phyloP scores from a whole-genome alignment of 805 yeast species.

The Yarrowia alimentaria region DNA sequence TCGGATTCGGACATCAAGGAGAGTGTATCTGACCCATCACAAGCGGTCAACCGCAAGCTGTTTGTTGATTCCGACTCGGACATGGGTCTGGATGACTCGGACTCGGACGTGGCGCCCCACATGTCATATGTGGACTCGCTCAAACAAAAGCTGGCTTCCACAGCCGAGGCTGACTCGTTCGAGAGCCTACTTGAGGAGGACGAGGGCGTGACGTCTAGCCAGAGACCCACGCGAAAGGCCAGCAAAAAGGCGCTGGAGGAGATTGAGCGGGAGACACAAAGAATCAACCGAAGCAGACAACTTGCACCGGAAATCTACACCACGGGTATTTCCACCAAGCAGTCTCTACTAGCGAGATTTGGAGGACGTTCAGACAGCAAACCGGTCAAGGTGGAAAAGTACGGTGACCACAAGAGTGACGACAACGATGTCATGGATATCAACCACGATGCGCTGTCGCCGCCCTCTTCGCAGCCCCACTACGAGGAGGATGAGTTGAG shows the following conservation, averaged over 20 bases:
- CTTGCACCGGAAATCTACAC: slow-evolving; percentile 34
- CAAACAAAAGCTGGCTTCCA: slow-evolving; percentile 4
- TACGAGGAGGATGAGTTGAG: too few relatives aligned
- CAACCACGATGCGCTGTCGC: too few relatives aligned
- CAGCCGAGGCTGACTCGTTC: slow-evolving; percentile 12
- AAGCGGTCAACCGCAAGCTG: too few relatives aligned
- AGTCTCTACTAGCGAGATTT: slow-evolving; percentile 7
- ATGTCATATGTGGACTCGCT: background rate
- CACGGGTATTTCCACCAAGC: slow-evolving; percentile 16
- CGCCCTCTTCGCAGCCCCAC: too few relatives aligned
- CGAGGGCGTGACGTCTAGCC: background rate
- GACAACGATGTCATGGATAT: too few relatives aligned
- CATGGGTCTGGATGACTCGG: background rate
- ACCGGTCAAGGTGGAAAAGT: too few relatives aligned
- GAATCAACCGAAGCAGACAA: slow-evolving; percentile 32
- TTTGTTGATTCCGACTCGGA: too few relatives aligned
- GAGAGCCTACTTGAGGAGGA: slow-evolving; percentile 20
- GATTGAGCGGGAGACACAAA: slow-evolving; percentile 31
- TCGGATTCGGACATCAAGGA: slow-evolving; percentile 12
- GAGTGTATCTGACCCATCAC: too few relatives aligned
- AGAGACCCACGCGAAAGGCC: slow-evolving; percentile 22
- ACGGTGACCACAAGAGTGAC: too few relatives aligned
- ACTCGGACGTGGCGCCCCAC: slow-evolving; percentile 8
- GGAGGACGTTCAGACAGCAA: slow-evolving; percentile 6
- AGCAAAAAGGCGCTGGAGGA: slow-evolving; percentile 33